Base-by-base conservation (phyloP, 306 rosid genomes). In the Quercus glauca region DNA sequence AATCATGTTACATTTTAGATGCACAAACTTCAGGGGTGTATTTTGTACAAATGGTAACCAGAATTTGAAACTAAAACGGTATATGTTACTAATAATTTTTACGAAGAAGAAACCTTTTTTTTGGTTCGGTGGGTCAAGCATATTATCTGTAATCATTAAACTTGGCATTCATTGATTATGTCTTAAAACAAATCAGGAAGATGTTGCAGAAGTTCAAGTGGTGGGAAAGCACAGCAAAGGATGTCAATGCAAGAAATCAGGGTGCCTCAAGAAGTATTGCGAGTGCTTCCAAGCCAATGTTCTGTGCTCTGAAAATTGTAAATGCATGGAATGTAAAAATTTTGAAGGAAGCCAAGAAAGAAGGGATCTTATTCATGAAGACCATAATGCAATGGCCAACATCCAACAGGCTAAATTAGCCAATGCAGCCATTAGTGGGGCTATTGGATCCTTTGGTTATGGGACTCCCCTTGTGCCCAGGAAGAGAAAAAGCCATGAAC, bases 201-300 rank as follows among this genome's bases (percentile, higher is more conserved):
- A 91, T 71, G 78, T 79, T 17, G 74, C 85, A 69, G 90, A 87
- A 79, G 69, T 61, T 87, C 97, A 88, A 84, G 80, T 86, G 43
- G 65, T 86, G 55, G 96, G 89, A 85, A 92, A 87, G 89, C 97
- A 92, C 89, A 90, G 90, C 78, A 92, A 92, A 89, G 97, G 97
- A 80, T 92, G 97, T 71, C 84, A 90, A 81, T 92, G 97, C 86
- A 88, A 84, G 89, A 92, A 90, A 83, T 88, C 97, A 63, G 97
- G 94, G 79, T 92, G 97, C 86, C 97, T 92, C 55, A 92, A 92
- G 90, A 92, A 89, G 88, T 92, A 92, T 73, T 92, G 97, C 4
- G 97, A 92, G 85, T 92, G 97, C 86, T 92, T 86, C 84, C 97
- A 92, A 83, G 93, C 90, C 85, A 92, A 83, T 81, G 75, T 90